A percentile compares a stretch with the other conserved stretches of the same genome.
Evolutionary conservation across 805 yeast genomes (phyloP).

Genomic region (Jamesozyma lodderae): DNA sequence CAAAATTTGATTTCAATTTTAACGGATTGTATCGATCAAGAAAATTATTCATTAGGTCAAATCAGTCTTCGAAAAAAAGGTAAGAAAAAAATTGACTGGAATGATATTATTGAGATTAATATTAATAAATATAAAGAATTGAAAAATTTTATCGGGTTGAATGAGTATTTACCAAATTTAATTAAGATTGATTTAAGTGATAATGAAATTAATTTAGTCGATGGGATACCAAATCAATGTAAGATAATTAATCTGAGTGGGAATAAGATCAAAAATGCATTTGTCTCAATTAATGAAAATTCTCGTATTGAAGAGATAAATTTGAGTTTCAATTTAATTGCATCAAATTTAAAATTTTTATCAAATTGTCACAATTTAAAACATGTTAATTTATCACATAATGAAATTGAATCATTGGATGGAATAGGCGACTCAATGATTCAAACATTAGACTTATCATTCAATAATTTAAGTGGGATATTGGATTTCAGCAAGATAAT

Average conservation of each 20-base stretch:
- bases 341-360: slow-evolving; percentile 10
- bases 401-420: slow-evolving; percentile 14
- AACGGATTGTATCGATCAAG: slow-evolving; percentile 10
- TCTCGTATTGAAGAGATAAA: slow-evolving; percentile 2
- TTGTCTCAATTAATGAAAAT: slow-evolving; percentile 1
- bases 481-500: slow-evolving; percentile 20
- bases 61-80: slow-evolving; percentile 5
- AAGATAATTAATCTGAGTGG: slow-evolving; percentile 9
- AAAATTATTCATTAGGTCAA: background rate
- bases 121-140: slow-evolving; percentile 6
- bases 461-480: slow-evolving; percentile 18
- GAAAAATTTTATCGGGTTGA: slow-evolving; percentile 15
- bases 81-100: slow-evolving; percentile 8
- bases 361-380: slow-evolving; percentile 13
- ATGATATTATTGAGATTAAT: slow-evolving; percentile 9
- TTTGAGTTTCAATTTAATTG: slow-evolving; percentile 15
- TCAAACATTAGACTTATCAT: slow-evolving; percentile 11
- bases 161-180: slow-evolving; percentile 19
- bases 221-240: slow-evolving; percentile 11
- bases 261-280: slow-evolving; percentile 13
- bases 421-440: slow-evolving; percentile 14
- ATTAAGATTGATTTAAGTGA: slow-evolving; percentile 12
- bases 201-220: slow-evolving; percentile 17
- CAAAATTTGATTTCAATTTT: slow-evolving; percentile 19
- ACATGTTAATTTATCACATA: slow-evolving; percentile 18